Evolutionary conservation across 2,329 filamentous ascomycete genomes (phyloP).

Genomic region (Diaporthe sp.): DNA sequence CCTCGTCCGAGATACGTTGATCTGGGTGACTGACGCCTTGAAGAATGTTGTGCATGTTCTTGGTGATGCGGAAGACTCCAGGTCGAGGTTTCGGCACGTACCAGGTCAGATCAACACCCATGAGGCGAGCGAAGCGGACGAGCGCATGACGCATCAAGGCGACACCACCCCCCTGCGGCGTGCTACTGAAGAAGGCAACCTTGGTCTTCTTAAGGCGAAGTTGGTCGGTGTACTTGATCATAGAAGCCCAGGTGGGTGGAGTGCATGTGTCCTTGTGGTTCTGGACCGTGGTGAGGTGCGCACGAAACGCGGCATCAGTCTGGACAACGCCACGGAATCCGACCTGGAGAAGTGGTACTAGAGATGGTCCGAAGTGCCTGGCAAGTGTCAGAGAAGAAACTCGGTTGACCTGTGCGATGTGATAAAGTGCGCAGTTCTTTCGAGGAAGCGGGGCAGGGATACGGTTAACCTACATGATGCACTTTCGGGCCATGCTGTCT

Average conservation of each 20-base stretch:
- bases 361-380: slow-evolving; percentile 78
- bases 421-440: too few relatives aligned
- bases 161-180: slow-evolving; percentile 85
- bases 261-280: slow-evolving; percentile 72
- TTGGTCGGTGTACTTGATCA: slow-evolving; percentile 70
- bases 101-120: slow-evolving; percentile 79
- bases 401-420: background rate
- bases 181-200: slow-evolving; percentile 83
- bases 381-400: background rate
- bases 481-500: slow-evolving; percentile 84
- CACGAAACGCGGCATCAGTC: slow-evolving; percentile 74
- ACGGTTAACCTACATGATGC: slow-evolving; percentile 68
- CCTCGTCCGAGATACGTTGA: slow-evolving; percentile 71
- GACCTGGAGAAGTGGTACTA: slow-evolving; percentile 75
- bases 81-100: slow-evolving; percentile 84
- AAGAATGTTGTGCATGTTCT: slow-evolving; percentile 89
- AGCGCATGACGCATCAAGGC: slow-evolving; percentile 85
- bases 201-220: slow-evolving; percentile 73
- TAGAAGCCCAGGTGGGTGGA: slow-evolving; percentile 71
- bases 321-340: slow-evolving; percentile 76
- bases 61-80: slow-evolving; percentile 84
- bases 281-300: slow-evolving; percentile 65
- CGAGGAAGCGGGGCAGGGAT: slow-evolving; percentile 18
- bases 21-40: slow-evolving; percentile 78
- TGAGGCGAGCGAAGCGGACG: slow-evolving; percentile 73